Evolutionary conservation across 2,329 filamentous ascomycete genomes (phyloP).

Genomic region (Trichophyton equinum): DNA sequence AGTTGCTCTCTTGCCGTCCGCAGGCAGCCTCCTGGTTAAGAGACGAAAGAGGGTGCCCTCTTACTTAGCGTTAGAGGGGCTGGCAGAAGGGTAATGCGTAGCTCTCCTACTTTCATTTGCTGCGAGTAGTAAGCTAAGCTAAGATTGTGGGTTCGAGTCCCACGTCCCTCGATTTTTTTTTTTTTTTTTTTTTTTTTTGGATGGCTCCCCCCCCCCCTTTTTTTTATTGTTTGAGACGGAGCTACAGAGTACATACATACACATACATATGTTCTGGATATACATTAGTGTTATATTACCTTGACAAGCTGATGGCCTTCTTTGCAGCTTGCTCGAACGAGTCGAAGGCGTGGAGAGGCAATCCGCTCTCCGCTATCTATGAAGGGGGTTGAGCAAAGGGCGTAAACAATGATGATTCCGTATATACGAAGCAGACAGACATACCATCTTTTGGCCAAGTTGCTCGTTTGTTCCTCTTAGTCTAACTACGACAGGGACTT

Average conservation of each 20-base stretch:
- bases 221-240: background rate
- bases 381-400: background rate
- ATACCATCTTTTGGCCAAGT: slow-evolving; percentile 52
- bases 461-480: slow-evolving; percentile 64
- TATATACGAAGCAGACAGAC: slow-evolving; percentile 13
- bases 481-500: slow-evolving; percentile 64
- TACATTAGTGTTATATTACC: background rate
- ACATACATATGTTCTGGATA: background rate
- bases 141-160: slow-evolving; percentile 16
- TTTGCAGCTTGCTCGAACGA: slow-evolving; percentile 60
- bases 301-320: slow-evolving; percentile 50
- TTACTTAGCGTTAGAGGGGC: slow-evolving; percentile 10
- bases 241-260: background rate
- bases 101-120: slow-evolving; percentile 13
- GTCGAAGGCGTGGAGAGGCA: slow-evolving; percentile 59
- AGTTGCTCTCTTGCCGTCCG: background rate
- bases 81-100: slow-evolving; percentile 16
- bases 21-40: background rate
- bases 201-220: background rate
- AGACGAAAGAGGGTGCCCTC: background rate
- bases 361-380: slow-evolving; percentile 52
- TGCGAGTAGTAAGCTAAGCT: slow-evolving; percentile 9
- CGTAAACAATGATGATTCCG: background rate
- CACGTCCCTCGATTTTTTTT: slow-evolving; percentile 12
- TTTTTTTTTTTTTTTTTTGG: slow-evolving; percentile 5